Evolutionary conservation across 495 filamentous ascomycete species (phyloP), one percentile per base, ranked within the genome.

Genomic region (Glonium stellatum): DNA sequence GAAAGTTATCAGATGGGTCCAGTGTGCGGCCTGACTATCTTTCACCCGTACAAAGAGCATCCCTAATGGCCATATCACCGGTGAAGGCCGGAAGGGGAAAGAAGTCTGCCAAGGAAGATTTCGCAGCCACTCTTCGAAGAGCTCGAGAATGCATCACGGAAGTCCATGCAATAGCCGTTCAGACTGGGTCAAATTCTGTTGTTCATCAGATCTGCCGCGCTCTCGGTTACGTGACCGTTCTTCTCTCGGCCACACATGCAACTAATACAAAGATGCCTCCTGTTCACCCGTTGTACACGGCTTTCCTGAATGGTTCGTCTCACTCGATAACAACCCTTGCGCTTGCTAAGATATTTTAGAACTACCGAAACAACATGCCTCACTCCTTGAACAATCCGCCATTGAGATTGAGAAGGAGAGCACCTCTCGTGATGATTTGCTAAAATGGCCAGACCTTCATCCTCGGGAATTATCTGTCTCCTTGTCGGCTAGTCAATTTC

Each of bases 191-290:
- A 15, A 73, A 70, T 21, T 58, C 71, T 27, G 66, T 76, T 6
- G 61, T 75, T 42, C 79, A 85, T 60, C 75, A 76, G 22, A 75
- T 87, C 4, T 82, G 84, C 15, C 73, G 77, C 37, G 73, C 84
- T 41, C 72, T 89, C 1, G 80, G 82, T 65, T 82, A 80, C 60
- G 78, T 84, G 10, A 79, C 82, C 18, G 81, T 90, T 18, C 73
- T 88, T 13, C 74, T 89, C n/a, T 84, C 85, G 10, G 84, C 85
- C 6, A 75, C 82, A 4, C 72, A 69, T 12, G 70, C 73, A n/a
- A 62, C 65, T n/a, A 78, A 75, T 58, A 63, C 68, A 13, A 77
- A 73, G 55, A 68, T 69, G 1, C 69, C 73, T 11, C 68, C n/a
- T n/a, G n/a, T 76, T n/a, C 78, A 84, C 61, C 79, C 85, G 35